Evolutionary conservation across 148 eudicot species (phyloP), one percentile per base, ranked within the genome.

Genomic region (Spergularia marina): DNA sequence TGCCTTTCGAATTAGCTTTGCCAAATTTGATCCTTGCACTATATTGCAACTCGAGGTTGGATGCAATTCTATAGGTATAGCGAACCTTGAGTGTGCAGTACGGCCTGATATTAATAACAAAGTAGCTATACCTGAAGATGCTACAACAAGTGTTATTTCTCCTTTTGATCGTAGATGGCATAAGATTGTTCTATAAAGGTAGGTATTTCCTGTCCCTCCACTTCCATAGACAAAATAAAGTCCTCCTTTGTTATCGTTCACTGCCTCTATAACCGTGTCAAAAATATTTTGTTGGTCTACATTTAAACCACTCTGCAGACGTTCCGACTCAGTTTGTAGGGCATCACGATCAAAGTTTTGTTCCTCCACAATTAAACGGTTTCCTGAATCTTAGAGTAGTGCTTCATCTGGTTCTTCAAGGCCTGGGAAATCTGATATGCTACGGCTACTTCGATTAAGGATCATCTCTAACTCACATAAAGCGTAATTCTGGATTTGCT

Each of bases 191-290:
- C n/a, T 71, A 41, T 47, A 53, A 6, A 68, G 12, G 9, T 44
- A 68, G 12, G 72, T 68, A n/a, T 68, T 68, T 21, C 72, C 56
- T 12, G 51, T 71, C 5, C 74, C 59, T 9, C 74, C 62, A 34
- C 23, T 25, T 9, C 62, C 62, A 71, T 71, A 34, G 0, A 71
- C 44, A 54, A 71, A 55, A 25, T 53, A 53, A 21, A 14, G 10
- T 47, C n/a, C 8, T 61, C 62, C 2, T 7, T 30, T 30, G 12
- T 47, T 47, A 2, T 25, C 16, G 21, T 54, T 12, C 2, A 53
- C 60, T 54, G 49, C 74, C 12, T 34, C 61, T 4, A 71, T 25
- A 8, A 71, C 54, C 8, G 16, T 54, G 8, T 71, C 47, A 21
- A 21, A 76, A 18, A 41, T 14, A 0, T 18, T 1, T 41, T 16